phyloP scores from a whole-genome alignment of 495 filamentous ascomycete species.

The Trichoderma gamsii region DNA sequence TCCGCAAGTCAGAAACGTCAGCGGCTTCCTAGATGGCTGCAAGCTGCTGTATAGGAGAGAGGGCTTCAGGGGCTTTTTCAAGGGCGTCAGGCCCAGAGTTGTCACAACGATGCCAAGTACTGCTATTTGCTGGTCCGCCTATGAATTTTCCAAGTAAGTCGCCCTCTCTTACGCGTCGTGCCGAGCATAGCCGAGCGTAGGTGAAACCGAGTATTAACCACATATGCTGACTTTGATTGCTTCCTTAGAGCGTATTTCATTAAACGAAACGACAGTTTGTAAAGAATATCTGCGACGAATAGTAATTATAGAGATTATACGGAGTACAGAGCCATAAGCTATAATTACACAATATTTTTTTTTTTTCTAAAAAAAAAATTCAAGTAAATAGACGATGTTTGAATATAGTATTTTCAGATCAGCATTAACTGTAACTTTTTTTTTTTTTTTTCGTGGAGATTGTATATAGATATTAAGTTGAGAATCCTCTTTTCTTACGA shows the following conservation, averaged over 20 bases:
- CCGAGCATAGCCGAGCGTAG: too few relatives aligned
- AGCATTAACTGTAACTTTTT: too few relatives aligned
- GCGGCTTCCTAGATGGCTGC: conserved; percentile 75
- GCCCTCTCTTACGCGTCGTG: background rate
- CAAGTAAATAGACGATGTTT: background rate
- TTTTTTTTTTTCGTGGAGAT: too few relatives aligned
- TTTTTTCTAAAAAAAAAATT: background rate
- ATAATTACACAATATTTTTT: conserved; percentile 1
- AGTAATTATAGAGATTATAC: conserved; percentile 3
- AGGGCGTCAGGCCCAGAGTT: conserved; percentile 82
- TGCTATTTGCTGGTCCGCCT: conserved; percentile 91
- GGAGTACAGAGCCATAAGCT: background rate
- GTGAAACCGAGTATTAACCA: background rate
- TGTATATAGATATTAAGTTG: too few relatives aligned
- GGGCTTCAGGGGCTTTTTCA: conserved; percentile 82
- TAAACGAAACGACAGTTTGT: conserved; percentile 36
- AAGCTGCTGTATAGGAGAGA: conserved; percentile 77
- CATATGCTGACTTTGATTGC: conserved; percentile 19
- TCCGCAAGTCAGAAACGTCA: conserved; percentile 75
- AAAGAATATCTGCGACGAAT: conserved; percentile 1
- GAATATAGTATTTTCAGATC: background rate
- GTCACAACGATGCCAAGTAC: conserved; percentile 98
- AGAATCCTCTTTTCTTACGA: too few relatives aligned
- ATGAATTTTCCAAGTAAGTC: conserved; percentile 53
- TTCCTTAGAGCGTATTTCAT: conserved; percentile 50